Evolutionary conservation across 179 eudicot species (phyloP), one percentile per base, ranked within the genome.

Genomic region (Spergularia azorica): DNA sequence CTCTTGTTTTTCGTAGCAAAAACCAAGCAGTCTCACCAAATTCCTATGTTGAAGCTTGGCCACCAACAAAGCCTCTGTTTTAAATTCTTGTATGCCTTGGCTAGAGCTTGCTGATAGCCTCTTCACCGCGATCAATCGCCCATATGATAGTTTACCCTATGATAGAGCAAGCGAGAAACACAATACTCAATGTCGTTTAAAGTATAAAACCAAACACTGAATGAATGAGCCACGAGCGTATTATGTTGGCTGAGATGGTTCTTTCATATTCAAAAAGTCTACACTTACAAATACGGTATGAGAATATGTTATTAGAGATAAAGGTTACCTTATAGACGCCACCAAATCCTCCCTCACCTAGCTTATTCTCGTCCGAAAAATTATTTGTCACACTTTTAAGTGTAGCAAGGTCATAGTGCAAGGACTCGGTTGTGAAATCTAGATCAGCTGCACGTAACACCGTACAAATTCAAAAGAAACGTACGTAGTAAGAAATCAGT

Each of bases 341-440:
- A 3, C 85, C 88, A 43, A 84, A 84, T 70, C 83, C 87, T 32
- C 87, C 85, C 76, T 79, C 70, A 3, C 87, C 87, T 5, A 84
- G 26, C 72, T 81, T 81, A 20, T 79, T 72, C 4, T 64, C 51
- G 1, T 41, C 58, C 0, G 81, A 79, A 46, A 84, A 84, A n/a
- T 81, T 76, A 21, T 64, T 18, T 17, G 87, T 84, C 15, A 85
- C 81, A 5, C 63, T 43, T 63, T 17, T 58, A 51, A 84, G 66
- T 6, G 74, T 81, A 1, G 18, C 50, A 14, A 84, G 61, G 66
- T 84, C 77, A 39, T 67, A 76, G 62, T 79, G 77, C 79, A 82
- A 68, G 59, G 85, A 80, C 10, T 76, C 80, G 2, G 6, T 9
- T 3, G 63, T 64, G n/a, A 13, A 32, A 3, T 65, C 65, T 56